phyloP scores from a whole-genome alignment of 192 early-diverging fungal genomes.

The Entomortierella chlamydospora region DNA sequence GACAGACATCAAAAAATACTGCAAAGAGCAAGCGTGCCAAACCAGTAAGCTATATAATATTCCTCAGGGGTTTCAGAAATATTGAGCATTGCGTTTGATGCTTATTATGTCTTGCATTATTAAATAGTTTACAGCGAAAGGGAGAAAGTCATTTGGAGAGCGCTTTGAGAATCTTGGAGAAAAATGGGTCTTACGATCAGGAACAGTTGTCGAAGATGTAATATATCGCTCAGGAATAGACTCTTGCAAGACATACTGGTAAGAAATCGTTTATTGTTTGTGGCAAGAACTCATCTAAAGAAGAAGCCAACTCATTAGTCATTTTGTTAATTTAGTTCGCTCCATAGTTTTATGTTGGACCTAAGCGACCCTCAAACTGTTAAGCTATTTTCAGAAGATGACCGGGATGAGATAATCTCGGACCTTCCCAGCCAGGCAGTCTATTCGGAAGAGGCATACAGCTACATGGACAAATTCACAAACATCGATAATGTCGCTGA shows the following conservation, averaged over 20 bases:
- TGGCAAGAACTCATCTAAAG: not conserved
- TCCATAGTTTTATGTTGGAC: constrained; percentile 33
- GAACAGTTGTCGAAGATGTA: constrained; percentile 28
- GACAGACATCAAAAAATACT: no score
- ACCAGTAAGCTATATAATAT: no score
- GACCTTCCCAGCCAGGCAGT: constrained; percentile 14
- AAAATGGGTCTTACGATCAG: constrained; percentile 24
- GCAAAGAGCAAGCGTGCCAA: no score
- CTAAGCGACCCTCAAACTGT: constrained; percentile 16
- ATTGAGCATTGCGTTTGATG: no score
- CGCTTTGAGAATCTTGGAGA: constrained; percentile 24
- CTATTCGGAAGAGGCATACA: constrained; percentile 26
- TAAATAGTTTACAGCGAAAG: not conserved
- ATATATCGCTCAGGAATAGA: constrained; percentile 1
- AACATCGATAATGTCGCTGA: not conserved
- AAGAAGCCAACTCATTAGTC: not conserved
- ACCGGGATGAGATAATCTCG: constrained; percentile 20
- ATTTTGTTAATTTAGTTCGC: constrained; percentile 12
- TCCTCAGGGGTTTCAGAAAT: no score
- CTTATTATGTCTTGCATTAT: no score
- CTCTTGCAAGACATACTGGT: constrained; percentile 1
- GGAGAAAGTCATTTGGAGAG: not conserved
- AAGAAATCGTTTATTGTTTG: constrained; percentile 9
- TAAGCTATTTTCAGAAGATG: constrained; percentile 33
- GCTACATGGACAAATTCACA: constrained; percentile 29